Evolutionary conservation across 179 eudicot genomes (phyloP), one percentile per base, ranked within the genome.

Genomic region (Silene coronaria): DNA sequence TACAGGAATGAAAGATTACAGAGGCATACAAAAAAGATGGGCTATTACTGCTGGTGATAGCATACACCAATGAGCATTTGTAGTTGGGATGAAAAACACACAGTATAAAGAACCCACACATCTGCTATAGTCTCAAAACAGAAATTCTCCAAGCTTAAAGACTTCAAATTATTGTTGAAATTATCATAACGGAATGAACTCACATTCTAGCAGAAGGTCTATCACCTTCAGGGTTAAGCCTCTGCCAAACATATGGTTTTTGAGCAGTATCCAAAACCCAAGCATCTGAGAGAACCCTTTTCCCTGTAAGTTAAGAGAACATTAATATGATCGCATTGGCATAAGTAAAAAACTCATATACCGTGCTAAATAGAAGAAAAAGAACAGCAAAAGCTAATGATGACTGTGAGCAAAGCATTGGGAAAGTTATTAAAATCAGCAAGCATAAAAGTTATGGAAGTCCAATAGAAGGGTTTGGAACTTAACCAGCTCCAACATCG

Each of bases 141-240:
- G 34, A 71, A 46, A 51, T 21, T 24, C 51, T 19, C n/a, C 26
- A 7, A 51, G 63, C 30, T 34, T 46, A 22, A 48, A 48, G 60
- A 21, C 21, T 79, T 38, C 11, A 58, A 57, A 27, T 27, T 36
- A 76, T 36, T 42, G 76, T 9, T 22, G 16, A 62, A 67, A 79
- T 55, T 53, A 46, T 58, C 4, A 55, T 66, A 48, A 76, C 38
- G 72, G 79, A 75, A 81, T 72, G 76, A 57, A 92, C 99, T 92
- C 87, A 95, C 99, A 95, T 92, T 88, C 99, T 88, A 77, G 99
- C 99, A 75, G 95, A 92, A 74, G 99, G 99, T 85, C 85, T 92
- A 84, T 92, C 97, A 74, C 99, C 99, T 79, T 90, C 96, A 48
- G 99, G 92, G 79, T 85, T 88, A 72, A 95, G 90, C 88, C 81